Evolutionary conservation across 148 eudicot species (phyloP), one percentile per base, ranked within the genome.

Genomic region (Rhododendron simsii): DNA sequence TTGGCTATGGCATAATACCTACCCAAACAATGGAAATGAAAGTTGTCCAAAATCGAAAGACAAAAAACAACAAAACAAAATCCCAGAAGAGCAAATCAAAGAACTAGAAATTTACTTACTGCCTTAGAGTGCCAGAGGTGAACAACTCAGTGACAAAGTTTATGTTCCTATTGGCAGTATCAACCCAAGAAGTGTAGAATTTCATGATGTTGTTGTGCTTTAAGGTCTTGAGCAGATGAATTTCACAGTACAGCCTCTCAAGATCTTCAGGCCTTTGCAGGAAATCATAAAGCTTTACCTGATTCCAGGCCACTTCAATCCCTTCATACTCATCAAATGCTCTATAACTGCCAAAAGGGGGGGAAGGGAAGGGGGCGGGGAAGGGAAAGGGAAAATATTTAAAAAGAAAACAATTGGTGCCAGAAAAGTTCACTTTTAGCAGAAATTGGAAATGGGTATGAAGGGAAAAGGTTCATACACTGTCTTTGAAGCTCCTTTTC

Each of bases 401-500:
- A 15, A 8, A 6, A 21, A 79, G 20, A 11, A 51, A 35, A 11
- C 14, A n/a, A 51, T 57, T 44, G 35, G 41, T 35, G 53, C 14
- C 45, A 45, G 48, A 16, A 45, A 65, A 83, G 51, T 74, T 59
- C n/a, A 20, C 7, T 39, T 35, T 67, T 81, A 44, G 74, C 79
- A 78, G 39, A 86, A 85, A 83, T 23, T 15, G 16, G 37, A 75
- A 50, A n/a, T 8, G 83, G 78, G 77, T 71, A 35, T n/a, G 8
- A 57, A 69, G 74, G 80, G 45, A 63, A 33, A 12, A 86, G 86
- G 30, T 80, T 47, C 95, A 87, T 93, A 95, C 98, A 95, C 96
- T 53, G 90, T 95, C 88, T 95, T 95, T 76, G 95, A 95, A 81
- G 98, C 89, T 83, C 98, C 98, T 89, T 93, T 95, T 45, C 98